Base-by-base conservation (phyloP, 2,329 filamentous ascomycete genomes). In the Ambrosiella beaveri region DNA sequence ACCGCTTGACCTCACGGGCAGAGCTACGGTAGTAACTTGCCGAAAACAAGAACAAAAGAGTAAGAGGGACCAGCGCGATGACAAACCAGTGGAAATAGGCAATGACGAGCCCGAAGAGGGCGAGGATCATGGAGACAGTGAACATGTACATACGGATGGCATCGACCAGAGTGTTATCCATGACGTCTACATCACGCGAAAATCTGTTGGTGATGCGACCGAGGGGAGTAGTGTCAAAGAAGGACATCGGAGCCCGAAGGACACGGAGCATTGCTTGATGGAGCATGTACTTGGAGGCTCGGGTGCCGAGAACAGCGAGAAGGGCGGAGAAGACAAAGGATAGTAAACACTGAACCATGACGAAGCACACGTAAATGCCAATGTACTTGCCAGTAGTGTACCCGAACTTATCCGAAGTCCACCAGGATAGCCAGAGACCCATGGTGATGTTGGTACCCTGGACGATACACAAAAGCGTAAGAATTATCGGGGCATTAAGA, bases 121-220 rank as follows among this genome's bases (percentile, higher is more conserved):
- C 83, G 1, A 84, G 73, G 63, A 95, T 89, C 78, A 85, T 88
- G 44, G 80, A 84, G 64, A 95, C 71, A 1, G 88, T 95, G 64
- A 96, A 73, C 65, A 90, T 84, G 73, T 91, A 96, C 82, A 96
- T 95, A 63, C 91, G 82, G 71, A 96, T 88, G 2, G 88, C 85
- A 65, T 96, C 91, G 0, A 85, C 85, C 49, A 96, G 72, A 59
- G 83, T 88, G 68, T 95, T 95, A 71, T 97, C 93, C 88, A 97
- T 94, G 59, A 93, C 88, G 66, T 96, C 88, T 45, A 97, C 86
- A 66, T 98, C 93, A 64, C 91, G 85, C 38, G 88, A 94, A 71
- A 97, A 97, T 13, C 93, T 86, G 68, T 97, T 97, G 19, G 89
- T 95, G 68, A 97, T 96, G 41, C 91, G 85, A 17, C 93, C 93